phyloP scores from a whole-genome alignment of 1,139 yeast genomes.

The Taphrina sp. region DNA sequence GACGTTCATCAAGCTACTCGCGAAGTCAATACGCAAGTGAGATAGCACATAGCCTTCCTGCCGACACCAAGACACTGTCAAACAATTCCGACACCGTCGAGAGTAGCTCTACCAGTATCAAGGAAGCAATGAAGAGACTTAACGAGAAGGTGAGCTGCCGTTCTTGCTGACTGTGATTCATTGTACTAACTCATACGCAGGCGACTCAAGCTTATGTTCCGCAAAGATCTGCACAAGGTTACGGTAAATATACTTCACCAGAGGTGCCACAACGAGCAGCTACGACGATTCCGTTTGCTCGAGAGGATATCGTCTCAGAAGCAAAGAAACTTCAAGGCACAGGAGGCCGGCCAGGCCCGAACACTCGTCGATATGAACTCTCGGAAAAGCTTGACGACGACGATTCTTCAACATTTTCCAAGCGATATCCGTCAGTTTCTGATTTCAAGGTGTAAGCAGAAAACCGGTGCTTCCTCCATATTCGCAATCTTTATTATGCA shows the following conservation, averaged over 20 bases:
- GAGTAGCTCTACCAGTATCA: constrained; percentile 19
- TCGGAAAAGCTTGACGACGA: background rate
- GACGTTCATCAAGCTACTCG: constrained; percentile 22
- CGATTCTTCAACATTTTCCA: constrained; percentile 3
- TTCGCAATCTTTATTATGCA: background rate
- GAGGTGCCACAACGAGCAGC: constrained; percentile 20
- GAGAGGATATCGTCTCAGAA: background rate
- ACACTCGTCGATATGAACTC: constrained; percentile 10
- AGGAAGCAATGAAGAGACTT: constrained; percentile 27
- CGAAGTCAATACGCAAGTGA: constrained; percentile 8
- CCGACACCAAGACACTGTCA: background rate
- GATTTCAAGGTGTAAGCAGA: constrained; percentile 24
- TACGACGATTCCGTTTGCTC: constrained; percentile 11
- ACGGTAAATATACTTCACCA: constrained; percentile 26
- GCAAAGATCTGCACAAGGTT: constrained; percentile 25
- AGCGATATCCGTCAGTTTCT: constrained; percentile 21
- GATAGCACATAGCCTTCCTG: background rate
- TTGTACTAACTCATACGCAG: no score
- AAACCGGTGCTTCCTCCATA: background rate
- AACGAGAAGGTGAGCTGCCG: constrained; percentile 12
- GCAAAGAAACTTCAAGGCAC: background rate
- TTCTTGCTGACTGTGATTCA: no score
- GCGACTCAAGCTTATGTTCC: constrained; percentile 23
- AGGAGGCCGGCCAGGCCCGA: background rate
- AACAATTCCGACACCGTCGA: constrained; percentile 15